phyloP scores from a whole-genome alignment of 1,284 basidiomycete species.

The Boletus sp. region DNA sequence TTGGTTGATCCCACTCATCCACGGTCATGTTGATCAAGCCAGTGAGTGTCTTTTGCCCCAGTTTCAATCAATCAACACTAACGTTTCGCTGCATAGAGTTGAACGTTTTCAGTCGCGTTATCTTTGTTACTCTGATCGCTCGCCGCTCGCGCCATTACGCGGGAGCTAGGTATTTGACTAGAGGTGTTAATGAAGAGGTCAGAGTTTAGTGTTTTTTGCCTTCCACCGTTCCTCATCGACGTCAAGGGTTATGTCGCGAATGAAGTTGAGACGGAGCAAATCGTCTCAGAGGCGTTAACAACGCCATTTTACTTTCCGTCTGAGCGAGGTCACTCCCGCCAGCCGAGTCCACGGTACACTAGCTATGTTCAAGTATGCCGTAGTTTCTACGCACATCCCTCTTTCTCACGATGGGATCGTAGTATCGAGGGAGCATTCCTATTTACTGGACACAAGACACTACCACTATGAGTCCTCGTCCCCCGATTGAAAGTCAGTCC shows the following conservation, averaged over 20 bases:
- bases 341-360: constrained; percentile 83
- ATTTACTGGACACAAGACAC: constrained; percentile 96
- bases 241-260: constrained; percentile 93
- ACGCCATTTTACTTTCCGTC: constrained; percentile 82
- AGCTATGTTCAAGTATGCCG: constrained; percentile 80
- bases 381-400: background rate
- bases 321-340: constrained; percentile 37
- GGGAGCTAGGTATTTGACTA: constrained; percentile 91
- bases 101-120: constrained; percentile 83
- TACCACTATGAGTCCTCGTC: constrained; percentile 85
- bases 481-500: constrained; percentile 88
- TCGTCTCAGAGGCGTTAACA: constrained; percentile 91
- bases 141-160: constrained; percentile 94
- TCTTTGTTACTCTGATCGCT: constrained; percentile 94
- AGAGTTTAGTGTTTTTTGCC: background rate
- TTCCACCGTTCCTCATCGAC: background rate
- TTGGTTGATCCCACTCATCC: constrained; percentile 92
- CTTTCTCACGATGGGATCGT: background rate
- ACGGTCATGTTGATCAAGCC: constrained; percentile 97
- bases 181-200: constrained; percentile 91
- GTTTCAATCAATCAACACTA: background rate
- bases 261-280: constrained; percentile 99
- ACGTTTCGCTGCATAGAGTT: constrained; percentile 59
- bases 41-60: constrained; percentile 53
- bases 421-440: constrained; percentile 95